Percentiles rank a stretch among this genome's conserved stretches.
Conservation (phyloP, 129 eudicot species). For the Artemisia argyi region DNA sequence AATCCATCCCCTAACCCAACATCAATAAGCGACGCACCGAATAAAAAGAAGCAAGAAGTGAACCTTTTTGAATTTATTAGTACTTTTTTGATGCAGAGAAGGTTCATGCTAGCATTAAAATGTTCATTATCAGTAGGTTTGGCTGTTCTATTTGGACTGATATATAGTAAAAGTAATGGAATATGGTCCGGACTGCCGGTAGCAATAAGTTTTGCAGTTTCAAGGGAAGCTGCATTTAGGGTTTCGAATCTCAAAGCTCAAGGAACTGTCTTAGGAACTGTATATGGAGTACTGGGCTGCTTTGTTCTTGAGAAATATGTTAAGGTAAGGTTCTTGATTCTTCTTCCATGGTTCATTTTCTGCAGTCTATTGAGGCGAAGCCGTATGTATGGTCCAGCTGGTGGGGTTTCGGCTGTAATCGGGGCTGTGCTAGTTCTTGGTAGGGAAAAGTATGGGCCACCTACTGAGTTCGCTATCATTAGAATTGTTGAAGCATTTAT, state of each 20-base stretch:
- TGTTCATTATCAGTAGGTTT: conserved; percentile 81
- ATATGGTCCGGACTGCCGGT: conserved; percentile 83
- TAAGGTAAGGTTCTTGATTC: conserved; percentile 61
- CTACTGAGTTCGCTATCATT: conserved; percentile 79
- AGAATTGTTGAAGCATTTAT: conserved; percentile 74
- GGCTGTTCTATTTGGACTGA: conserved; percentile 65
- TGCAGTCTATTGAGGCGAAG: conserved; percentile 58
- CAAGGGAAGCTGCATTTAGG: conserved; percentile 70
- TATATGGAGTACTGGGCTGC: conserved; percentile 84
- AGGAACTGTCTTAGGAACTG: conserved; percentile 84
- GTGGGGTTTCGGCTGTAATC: conserved; percentile 83
- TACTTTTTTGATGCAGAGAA: conserved; percentile 26
- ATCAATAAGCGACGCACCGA: conserved; percentile 13
- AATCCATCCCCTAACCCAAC: conserved; percentile 10
- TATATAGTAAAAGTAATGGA: conserved; percentile 66
- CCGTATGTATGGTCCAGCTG: conserved; percentile 86
- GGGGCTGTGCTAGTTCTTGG: conserved; percentile 83
- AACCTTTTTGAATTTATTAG: conserved; percentile 13
- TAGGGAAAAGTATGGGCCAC: conserved; percentile 59
- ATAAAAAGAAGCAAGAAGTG: conserved; percentile 21
- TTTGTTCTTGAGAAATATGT: conserved; percentile 56
- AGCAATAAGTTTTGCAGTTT: conserved; percentile 62
- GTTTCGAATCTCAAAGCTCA: conserved; percentile 74
- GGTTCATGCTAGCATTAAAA: conserved; percentile 59
- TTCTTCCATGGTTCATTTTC: conserved; percentile 88